Evolutionary conservation across 1,139 yeast genomes (phyloP).

Genomic region (Scheffersomyces insectosa): DNA sequence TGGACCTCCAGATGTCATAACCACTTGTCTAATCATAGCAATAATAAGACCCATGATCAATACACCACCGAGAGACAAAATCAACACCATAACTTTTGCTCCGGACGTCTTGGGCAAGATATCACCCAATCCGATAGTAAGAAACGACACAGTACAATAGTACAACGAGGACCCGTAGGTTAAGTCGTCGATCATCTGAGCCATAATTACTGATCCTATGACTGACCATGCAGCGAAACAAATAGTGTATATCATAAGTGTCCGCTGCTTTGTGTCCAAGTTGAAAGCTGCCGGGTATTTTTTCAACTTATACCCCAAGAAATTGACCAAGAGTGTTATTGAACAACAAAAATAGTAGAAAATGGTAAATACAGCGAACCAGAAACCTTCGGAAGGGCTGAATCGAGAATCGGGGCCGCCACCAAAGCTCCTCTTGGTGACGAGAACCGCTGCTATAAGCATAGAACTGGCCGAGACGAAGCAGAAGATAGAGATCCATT

Average conservation of each 20-base stretch:
- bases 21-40: constrained; percentile 66
- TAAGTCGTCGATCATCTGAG: constrained; percentile 27
- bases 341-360: constrained; percentile 60
- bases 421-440: constrained; percentile 21
- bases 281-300: constrained; percentile 73
- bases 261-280: constrained; percentile 64
- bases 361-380: constrained; percentile 72
- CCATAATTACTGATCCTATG: constrained; percentile 60
- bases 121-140: constrained; percentile 84
- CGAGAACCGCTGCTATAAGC: constrained; percentile 49
- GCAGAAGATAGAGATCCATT: constrained; percentile 58
- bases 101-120: constrained; percentile 53
- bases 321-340: constrained; percentile 53
- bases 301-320: constrained; percentile 54
- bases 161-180: constrained; percentile 66
- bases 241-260: constrained; percentile 69
- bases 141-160: constrained; percentile 67
- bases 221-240: constrained; percentile 68
- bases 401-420: constrained; percentile 14
- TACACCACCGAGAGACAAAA: constrained; percentile 70
- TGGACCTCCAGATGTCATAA: constrained; percentile 59
- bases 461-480: constrained; percentile 61
- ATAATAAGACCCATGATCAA: constrained; percentile 71
- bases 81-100: constrained; percentile 56
- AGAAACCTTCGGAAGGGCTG: constrained; percentile 62